phyloP scores from a whole-genome alignment of 352 stramenopile species.

The Peronospora tabacina region DNA sequence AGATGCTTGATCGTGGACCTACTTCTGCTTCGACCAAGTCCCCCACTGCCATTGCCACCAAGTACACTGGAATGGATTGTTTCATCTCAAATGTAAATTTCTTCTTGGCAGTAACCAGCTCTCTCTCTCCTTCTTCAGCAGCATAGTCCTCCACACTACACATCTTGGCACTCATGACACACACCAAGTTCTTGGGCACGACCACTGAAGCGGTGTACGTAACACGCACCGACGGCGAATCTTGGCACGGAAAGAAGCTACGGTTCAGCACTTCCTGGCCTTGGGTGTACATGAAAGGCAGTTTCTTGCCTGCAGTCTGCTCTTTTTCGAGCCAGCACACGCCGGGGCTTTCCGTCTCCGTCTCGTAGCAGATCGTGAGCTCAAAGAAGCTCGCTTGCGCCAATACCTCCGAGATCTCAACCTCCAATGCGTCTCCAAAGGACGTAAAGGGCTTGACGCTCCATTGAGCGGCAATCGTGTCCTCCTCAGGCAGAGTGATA shows the following conservation, averaged over 20 bases:
- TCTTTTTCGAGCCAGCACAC: conserved; percentile 81
- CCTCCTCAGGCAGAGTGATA: conserved; percentile 11
- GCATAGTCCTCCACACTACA: conserved; percentile 22
- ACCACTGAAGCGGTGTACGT: conserved; percentile 91
- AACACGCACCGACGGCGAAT: conserved; percentile 92
- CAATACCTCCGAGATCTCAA: conserved; percentile 36
- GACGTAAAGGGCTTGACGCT: conserved; percentile 47
- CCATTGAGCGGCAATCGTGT: conserved; percentile 28
- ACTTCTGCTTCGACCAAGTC: conserved; percentile 62
- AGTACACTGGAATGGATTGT: conserved; percentile 79
- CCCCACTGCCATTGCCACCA: conserved; percentile 77
- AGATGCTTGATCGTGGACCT: conserved; percentile 64
- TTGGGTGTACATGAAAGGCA: conserved; percentile 82
- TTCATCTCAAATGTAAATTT: conserved; percentile 72
- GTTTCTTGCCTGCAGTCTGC: conserved; percentile 70
- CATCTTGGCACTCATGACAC: conserved; percentile 75
- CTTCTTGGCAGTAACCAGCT: conserved; percentile 16
- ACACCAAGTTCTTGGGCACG: conserved; percentile 88
- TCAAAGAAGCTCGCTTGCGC: conserved; percentile 10
- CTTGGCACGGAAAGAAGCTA: conserved; percentile 85
- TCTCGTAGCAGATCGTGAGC: conserved; percentile 59
- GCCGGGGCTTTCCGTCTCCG: conserved; percentile 47
- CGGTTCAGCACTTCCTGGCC: conserved; percentile 82
- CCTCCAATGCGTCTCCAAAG: conserved; percentile 52
- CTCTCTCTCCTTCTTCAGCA: conserved; percentile 16